Evolutionary conservation across 106 monocot genomes (phyloP).

Genomic region (Cymbidium sinense): DNA sequence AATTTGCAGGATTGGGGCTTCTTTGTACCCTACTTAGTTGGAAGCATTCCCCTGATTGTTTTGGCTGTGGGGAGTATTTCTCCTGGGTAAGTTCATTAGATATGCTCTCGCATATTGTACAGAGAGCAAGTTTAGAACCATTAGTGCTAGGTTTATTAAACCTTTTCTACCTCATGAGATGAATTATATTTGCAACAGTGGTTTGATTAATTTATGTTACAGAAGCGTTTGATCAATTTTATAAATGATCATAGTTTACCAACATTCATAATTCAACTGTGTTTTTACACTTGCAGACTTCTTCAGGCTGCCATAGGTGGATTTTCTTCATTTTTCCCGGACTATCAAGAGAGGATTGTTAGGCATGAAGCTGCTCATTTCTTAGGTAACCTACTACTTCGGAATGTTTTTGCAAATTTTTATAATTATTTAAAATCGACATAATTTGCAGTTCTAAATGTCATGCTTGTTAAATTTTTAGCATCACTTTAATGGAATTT

Average conservation of each 20-base stretch:
- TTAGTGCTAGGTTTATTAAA: neutral
- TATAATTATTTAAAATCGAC: neutral
- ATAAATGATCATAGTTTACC: neutral
- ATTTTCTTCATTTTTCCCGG: conserved; percentile 92
- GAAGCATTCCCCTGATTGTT: conserved; percentile 86
- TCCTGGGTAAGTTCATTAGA: conserved; percentile 57
- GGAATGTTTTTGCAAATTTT: neutral
- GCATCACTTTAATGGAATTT: no score
- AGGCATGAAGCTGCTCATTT: conserved; percentile 99
- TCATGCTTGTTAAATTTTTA: no score
- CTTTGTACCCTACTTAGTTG: conserved; percentile 87
- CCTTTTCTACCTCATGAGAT: neutral
- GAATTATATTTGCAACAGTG: neutral
- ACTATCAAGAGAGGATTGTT: conserved; percentile 86
- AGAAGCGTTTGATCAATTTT: neutral
- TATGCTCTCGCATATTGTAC: neutral
- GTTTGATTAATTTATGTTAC: neutral
- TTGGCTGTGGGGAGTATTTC: conserved; percentile 90
- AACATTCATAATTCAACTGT: neutral
- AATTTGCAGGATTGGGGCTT: conserved; percentile 88
- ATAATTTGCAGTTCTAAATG: neutral
- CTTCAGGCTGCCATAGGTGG: conserved; percentile 90
- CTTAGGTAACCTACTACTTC: conserved; percentile 42
- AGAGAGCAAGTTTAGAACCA: neutral
- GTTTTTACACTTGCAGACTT: conserved; percentile 40